Conservation (phyloP, 192 early-diverging fungal species). For the Jimgerdemannia lactiflua region DNA sequence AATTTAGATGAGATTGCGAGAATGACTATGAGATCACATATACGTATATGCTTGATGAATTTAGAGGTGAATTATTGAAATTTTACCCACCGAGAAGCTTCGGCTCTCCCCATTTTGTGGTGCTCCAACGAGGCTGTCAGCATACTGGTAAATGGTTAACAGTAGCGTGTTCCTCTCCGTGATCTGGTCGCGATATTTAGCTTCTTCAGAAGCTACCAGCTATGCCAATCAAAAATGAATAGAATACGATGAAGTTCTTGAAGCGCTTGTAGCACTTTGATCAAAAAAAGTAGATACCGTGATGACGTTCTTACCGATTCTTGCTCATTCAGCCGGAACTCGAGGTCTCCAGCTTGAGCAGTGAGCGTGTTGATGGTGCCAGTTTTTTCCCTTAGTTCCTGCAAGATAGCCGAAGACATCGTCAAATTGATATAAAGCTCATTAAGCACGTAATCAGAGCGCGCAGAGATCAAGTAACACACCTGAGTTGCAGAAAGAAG, state of each 20-base stretch:
- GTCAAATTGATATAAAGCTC: too few relatives aligned
- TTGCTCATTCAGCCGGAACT: conserved; percentile 7
- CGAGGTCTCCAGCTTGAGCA: conserved; percentile 8
- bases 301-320: not conserved
- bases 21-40: not conserved
- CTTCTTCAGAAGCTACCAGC: conserved; percentile 7
- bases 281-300: not conserved
- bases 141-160: conserved; percentile 29
- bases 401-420: not conserved
- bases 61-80: not conserved
- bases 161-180: conserved; percentile 37
- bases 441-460: too few relatives aligned
- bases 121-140: conserved; percentile 34
- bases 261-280: too few relatives aligned
- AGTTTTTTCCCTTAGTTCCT: not conserved
- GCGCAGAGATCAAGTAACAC: too few relatives aligned
- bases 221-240: not conserved
- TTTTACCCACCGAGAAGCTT: not conserved
- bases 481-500: not conserved
- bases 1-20: conserved; percentile 7
- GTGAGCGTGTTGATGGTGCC: conserved; percentile 15
- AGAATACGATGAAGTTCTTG: not conserved
- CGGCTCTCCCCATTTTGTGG: conserved; percentile 6
- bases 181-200: conserved; percentile 25
- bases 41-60: not conserved